A percentile compares a stretch with the other conserved stretches of the same genome.
phyloP scores from a whole-genome alignment of 179 eudicot species.

The Sideroxylon spinosum region DNA sequence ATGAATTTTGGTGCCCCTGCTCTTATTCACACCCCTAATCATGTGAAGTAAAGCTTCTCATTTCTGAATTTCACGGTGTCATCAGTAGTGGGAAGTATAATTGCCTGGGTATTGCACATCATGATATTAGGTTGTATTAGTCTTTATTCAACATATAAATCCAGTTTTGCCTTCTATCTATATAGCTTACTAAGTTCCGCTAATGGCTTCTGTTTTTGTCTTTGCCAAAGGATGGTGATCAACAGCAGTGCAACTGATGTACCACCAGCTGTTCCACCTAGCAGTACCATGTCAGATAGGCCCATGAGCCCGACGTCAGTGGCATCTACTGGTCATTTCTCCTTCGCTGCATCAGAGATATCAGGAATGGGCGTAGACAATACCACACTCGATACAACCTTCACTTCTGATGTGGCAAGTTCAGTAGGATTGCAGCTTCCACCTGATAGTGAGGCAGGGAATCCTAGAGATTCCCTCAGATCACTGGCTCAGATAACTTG shows the following conservation, averaged over 20 bases:
- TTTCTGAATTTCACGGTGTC: no score
- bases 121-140: conserved; percentile 2
- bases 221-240: conserved; percentile 56
- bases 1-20: no score
- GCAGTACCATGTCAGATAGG: conserved; percentile 64
- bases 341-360: conserved; percentile 78
- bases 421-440: conserved; percentile 82
- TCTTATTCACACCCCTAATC: no score
- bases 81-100: no score
- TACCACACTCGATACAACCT: conserved; percentile 77
- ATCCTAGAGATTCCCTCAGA: conserved; percentile 73
- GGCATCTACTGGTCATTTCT: conserved; percentile 91
- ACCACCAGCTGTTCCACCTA: conserved; percentile 59
- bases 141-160: not conserved
- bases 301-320: conserved; percentile 94
- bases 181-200: conserved; percentile 4
- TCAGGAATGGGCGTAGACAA: conserved; percentile 90
- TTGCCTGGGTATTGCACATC: no score
- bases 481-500: conserved; percentile 90
- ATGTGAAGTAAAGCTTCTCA: no score
- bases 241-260: conserved; percentile 51
- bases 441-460: conserved; percentile 68
- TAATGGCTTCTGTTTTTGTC: conserved; percentile 25
- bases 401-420: conserved; percentile 82
- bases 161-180: not conserved